Conservation (phyloP, 1,139 yeast genomes). For the Blastobotrys apis region DNA sequence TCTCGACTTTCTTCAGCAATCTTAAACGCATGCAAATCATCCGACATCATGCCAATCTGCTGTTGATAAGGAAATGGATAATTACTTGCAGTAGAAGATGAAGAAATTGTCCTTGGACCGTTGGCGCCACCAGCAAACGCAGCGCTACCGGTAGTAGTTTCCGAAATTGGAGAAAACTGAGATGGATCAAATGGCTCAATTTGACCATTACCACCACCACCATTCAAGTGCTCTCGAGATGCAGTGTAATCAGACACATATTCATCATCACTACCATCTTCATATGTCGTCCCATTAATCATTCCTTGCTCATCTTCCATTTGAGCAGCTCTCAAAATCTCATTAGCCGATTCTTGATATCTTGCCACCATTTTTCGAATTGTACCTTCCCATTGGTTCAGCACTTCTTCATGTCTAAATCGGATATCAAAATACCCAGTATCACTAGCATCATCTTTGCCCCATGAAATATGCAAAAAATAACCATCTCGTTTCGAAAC, state of each 20-base stretch:
- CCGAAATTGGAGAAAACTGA: slow-evolving; percentile 6
- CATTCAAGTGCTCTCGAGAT: slow-evolving; percentile 5
- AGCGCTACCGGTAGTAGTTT: neutral
- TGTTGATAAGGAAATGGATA: slow-evolving; percentile 6
- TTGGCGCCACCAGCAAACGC: neutral
- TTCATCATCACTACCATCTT: slow-evolving; percentile 25
- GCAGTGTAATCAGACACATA: slow-evolving; percentile 13
- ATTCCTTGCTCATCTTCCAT: slow-evolving; percentile 10
- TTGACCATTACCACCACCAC: neutral
- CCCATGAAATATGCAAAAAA: slow-evolving; percentile 36
- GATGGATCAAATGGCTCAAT: slow-evolving; percentile 1
- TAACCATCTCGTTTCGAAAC: slow-evolving; percentile 30
- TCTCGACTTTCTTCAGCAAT: slow-evolving; percentile 11
- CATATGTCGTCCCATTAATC: slow-evolving; percentile 20
- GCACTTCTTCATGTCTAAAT: slow-evolving; percentile 35
- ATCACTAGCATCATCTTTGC: slow-evolving; percentile 35
- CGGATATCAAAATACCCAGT: slow-evolving; percentile 37
- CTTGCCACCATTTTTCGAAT: slow-evolving; percentile 30
- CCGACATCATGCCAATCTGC: slow-evolving; percentile 9
- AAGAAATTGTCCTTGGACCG: neutral
- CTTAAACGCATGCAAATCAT: slow-evolving; percentile 14
- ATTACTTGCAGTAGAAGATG: slow-evolving; percentile 1
- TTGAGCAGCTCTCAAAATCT: slow-evolving; percentile 2
- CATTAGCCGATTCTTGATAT: slow-evolving; percentile 21
- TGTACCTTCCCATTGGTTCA: slow-evolving; percentile 36